These are phyloP conservation scores for Aspergillus hancockii DNA, from an alignment of 495 filamentous ascomycete species.

Conservation along the genomic window DNA sequence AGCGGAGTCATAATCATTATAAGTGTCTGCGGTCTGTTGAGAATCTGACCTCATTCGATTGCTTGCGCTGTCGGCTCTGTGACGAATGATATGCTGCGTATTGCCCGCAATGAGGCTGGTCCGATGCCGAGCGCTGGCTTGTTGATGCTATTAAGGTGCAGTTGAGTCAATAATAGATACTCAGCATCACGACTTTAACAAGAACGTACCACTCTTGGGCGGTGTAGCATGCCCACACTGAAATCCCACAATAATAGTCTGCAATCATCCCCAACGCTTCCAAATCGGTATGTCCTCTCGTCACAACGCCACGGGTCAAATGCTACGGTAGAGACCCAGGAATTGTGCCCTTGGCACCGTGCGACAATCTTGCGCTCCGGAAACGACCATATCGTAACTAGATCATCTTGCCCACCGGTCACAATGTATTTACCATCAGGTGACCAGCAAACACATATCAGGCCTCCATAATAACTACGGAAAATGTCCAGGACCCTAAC, in stretches of 20 bases:
- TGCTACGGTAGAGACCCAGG: slow-evolving; percentile 89
- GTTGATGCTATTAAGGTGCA: slow-evolving; percentile 48
- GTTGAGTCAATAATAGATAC: slow-evolving; percentile 4
- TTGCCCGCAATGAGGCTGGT: slow-evolving; percentile 41
- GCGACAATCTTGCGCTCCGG: slow-evolving; percentile 83
- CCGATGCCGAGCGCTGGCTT: slow-evolving; percentile 40
- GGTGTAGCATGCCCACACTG: slow-evolving; percentile 90
- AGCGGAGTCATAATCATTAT: slow-evolving; percentile 47
- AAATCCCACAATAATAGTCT: slow-evolving; percentile 94
- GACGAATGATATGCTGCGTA: slow-evolving; percentile 67
- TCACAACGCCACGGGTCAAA: slow-evolving; percentile 98
- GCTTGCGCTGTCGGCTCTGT: slow-evolving; percentile 68
- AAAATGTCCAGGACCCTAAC: slow-evolving; percentile 78
- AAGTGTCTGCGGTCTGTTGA: slow-evolving; percentile 59
- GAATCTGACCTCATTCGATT: slow-evolving; percentile 61
- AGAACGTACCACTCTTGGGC: slow-evolving; percentile 73
- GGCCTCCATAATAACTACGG: slow-evolving; percentile 87
- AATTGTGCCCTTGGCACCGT: slow-evolving; percentile 89
- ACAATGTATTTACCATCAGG: slow-evolving; percentile 95
- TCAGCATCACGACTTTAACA: background rate
- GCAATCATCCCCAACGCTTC: slow-evolving; percentile 93
- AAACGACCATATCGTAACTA: slow-evolving; percentile 91
- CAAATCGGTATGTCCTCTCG: slow-evolving; percentile 89
- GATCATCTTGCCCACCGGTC: slow-evolving; percentile 93
- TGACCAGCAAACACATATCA: slow-evolving; percentile 94